Conservation (phyloP, 1,284 basidiomycete species). For the Ganoderma resinaceum region DNA sequence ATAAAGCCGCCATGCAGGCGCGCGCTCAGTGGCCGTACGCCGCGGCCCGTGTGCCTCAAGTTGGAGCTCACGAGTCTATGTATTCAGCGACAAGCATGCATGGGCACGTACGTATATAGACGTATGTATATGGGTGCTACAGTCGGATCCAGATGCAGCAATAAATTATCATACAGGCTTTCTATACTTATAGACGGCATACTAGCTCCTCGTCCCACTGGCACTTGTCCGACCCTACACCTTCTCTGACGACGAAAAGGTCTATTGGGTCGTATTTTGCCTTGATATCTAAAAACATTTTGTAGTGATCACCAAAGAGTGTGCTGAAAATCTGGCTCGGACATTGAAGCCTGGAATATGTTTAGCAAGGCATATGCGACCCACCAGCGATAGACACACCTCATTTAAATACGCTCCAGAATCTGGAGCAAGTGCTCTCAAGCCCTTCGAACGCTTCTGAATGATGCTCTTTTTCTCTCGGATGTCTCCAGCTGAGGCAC, state of each 20-base stretch:
- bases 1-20: no score
- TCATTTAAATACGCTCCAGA: slow-evolving; percentile 51
- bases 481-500: slow-evolving; percentile 36
- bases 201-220: slow-evolving; percentile 38
- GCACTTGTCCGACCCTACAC: slow-evolving; percentile 51
- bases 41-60: no score
- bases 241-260: slow-evolving; percentile 50
- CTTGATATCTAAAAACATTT: slow-evolving; percentile 48
- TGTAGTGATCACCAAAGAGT: slow-evolving; percentile 54
- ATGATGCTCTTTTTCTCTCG: slow-evolving; percentile 16
- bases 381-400: no score
- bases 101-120: no score
- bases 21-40: no score
- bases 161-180: no score
- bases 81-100: no score
- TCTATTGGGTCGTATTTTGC: slow-evolving; percentile 48
- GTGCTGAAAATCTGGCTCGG: slow-evolving; percentile 46
- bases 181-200: no score
- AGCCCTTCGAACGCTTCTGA: slow-evolving; percentile 31
- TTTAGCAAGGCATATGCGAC: no score
- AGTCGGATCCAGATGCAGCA: no score
- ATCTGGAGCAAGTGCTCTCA: slow-evolving; percentile 35
- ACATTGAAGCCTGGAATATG: slow-evolving; percentile 48
- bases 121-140: no score
- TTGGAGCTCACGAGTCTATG: no score